phyloP scores from a whole-genome alignment of 139 green algal genomes.

The Mesostigma viride region DNA sequence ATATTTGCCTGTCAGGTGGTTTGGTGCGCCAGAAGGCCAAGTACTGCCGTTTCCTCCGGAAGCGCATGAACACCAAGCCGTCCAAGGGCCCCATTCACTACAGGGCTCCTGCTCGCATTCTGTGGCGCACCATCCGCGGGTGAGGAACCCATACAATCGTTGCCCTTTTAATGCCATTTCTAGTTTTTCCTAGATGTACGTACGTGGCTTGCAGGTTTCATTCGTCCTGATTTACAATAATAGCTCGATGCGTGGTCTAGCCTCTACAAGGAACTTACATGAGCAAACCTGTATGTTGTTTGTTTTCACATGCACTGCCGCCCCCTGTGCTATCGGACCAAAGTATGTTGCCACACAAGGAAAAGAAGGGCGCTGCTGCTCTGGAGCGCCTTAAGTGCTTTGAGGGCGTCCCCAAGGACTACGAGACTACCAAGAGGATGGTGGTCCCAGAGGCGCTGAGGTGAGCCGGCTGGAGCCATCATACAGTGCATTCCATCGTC shows the following conservation, averaged over 20 bases:
- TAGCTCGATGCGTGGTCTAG: too few relatives aligned
- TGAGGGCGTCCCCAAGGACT: conserved; percentile 84
- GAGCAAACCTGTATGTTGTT: too few relatives aligned
- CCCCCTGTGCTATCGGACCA: not conserved
- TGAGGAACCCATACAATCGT: conserved; percentile 45
- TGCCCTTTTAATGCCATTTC: too few relatives aligned
- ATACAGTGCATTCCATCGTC: too few relatives aligned
- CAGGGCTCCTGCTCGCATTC: conserved; percentile 73
- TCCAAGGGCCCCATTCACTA: conserved; percentile 85
- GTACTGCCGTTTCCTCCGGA: conserved; percentile 44
- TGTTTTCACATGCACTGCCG: too few relatives aligned
- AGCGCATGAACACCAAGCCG: conserved; percentile 91
- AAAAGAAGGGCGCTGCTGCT: conserved; percentile 72
- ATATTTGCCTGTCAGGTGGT: conserved; percentile 88
- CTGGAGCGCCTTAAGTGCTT: conserved; percentile 90
- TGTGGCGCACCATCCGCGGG: conserved; percentile 80
- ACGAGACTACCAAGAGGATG: conserved; percentile 48
- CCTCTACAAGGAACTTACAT: too few relatives aligned
- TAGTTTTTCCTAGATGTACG: too few relatives aligned
- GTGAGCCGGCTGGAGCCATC: too few relatives aligned
- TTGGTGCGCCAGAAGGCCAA: conserved; percentile 94
- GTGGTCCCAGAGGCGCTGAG: not conserved
- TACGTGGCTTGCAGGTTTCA: too few relatives aligned
- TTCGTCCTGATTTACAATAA: too few relatives aligned
- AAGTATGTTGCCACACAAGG: conserved; percentile 98